Base-by-base conservation (phyloP, 148 eudicot genomes). In the Heliosperma pusillum region DNA sequence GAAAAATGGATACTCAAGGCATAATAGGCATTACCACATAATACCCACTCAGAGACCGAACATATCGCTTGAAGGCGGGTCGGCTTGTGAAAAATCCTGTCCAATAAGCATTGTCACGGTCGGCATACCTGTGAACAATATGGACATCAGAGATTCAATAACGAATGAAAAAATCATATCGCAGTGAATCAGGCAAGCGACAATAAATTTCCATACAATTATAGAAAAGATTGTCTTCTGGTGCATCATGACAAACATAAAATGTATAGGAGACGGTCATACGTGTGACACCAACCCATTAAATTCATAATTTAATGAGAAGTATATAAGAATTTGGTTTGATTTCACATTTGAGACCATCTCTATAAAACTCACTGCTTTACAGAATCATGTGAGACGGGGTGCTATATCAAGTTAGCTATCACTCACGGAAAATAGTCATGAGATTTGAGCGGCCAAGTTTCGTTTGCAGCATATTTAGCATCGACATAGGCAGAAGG, bases 51-150 rank as follows among this genome's bases (percentile, higher is more conserved):
- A 89, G 76, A 76, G 86, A 71, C 53, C 97, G 89, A 69, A 91
- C 78, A 73, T 91, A 93, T 83, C 88, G 69, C 81, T 93, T 93
- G 21, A 91, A 88, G 58, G 89, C 91, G 63, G 98, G 98, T 22
- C 98, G 98, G 74, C 98, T 93, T 61, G 92, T 84, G 82, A 79
- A 93, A 79, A n/a, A 93, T 62, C 98, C 98, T 45, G 97, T 91
- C 97, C 97, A 93, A 75, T 91, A 93, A 76, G 89, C 85, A 85
- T 88, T 74, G 71, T 70, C 74, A 68, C 71, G 24, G 42, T 88
- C 92, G 15, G 98, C 98, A 81, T 93, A 93, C 81, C 98, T 93
- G 85, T 73, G 67, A 66, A 44, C 57, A 73, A 16, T 50, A 0
- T 66, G 55, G 20, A 26, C 67, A 64, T n/a, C 27, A 50, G 44